These are phyloP conservation scores for Xerocomus amazonicus DNA, from an alignment of 1,284 basidiomycete species.

Conservation along the genomic window DNA sequence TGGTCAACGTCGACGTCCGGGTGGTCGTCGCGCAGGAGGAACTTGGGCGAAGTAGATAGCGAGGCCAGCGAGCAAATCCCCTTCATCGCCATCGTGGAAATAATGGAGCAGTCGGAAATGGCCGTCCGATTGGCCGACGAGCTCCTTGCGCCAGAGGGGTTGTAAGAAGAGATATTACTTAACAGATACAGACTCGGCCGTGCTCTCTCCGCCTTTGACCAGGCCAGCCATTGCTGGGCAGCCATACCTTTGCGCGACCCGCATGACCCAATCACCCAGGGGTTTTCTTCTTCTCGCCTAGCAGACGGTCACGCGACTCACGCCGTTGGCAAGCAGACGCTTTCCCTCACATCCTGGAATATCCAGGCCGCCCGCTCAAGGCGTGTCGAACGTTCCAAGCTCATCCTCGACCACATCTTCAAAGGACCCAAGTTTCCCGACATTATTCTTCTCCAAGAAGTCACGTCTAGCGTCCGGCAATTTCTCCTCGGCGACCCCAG, in stretches of 20 bases:
- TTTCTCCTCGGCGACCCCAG: background rate
- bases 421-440: background rate
- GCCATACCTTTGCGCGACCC: background rate
- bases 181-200: no score
- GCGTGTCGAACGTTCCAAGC: background rate
- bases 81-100: no score
- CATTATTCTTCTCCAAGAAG: slow-evolving; percentile 3
- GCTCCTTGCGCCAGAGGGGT: no score
- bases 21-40: no score
- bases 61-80: no score
- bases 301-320: no score
- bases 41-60: no score
- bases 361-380: background rate
- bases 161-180: no score
- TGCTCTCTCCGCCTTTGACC: background rate
- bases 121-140: no score
- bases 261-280: background rate
- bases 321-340: background rate
- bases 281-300: background rate
- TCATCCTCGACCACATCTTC: background rate
- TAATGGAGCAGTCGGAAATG: no score
- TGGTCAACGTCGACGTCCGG: no score
- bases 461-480: background rate
- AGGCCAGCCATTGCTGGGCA: background rate
- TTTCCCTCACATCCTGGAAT: background rate